Conservation (phyloP, 1,139 yeast genomes). For the Debaryomyces nepalensis region DNA sequence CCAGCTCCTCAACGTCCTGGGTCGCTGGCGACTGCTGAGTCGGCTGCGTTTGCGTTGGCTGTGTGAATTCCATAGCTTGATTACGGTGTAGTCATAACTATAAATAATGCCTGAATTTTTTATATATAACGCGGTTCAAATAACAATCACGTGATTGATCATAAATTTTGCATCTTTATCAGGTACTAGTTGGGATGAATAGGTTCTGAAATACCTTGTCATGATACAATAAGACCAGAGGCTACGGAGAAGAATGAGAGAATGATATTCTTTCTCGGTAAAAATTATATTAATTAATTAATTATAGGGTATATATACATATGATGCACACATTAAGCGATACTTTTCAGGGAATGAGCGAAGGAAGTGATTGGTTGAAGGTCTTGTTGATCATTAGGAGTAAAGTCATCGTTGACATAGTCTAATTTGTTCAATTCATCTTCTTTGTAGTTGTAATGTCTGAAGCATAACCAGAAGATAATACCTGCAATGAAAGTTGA, state of each 20-base stretch:
- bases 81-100: background rate
- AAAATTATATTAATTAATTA: background rate
- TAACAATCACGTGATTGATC: constrained; percentile 2
- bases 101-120: background rate
- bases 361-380: constrained; percentile 30
- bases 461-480: constrained; percentile 65
- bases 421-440: constrained; percentile 66
- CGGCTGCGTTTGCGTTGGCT: constrained; percentile 69
- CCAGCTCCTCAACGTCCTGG: constrained; percentile 34
- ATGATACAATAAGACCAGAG: no score
- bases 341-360: constrained; percentile 27
- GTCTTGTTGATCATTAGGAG: constrained; percentile 18
- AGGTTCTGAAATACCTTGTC: no score
- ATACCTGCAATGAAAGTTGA: constrained; percentile 64
- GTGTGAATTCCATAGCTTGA: constrained; percentile 33
- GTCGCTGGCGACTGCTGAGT: constrained; percentile 59
- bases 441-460: constrained; percentile 59
- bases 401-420: constrained; percentile 24
- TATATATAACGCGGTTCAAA: constrained; percentile 5
- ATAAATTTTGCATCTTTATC: background rate
- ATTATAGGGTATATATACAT: constrained; percentile 5
- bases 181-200: no score
- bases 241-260: background rate
- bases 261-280: no score
- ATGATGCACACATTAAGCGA: constrained; percentile 11